Evolutionary conservation across 495 filamentous ascomycete species (phyloP), one percentile per base, ranked within the genome.

Genomic region (Corynascus novoguineensis): DNA sequence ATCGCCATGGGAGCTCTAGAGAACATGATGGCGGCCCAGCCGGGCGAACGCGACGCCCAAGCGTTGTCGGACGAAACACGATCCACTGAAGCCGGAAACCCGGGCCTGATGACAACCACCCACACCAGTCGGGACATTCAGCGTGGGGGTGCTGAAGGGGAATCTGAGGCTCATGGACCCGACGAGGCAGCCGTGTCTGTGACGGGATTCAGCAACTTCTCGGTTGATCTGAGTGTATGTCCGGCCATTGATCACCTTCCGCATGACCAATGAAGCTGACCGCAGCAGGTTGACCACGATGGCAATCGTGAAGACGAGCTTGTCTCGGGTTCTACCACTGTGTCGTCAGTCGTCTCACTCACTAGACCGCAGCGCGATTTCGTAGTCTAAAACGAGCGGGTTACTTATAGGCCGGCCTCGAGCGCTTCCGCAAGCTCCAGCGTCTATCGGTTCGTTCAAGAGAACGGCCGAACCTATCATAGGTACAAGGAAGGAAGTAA

Each of bases 401-500:
- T 41, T 11, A 22, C 19, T 25, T n/a, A 37, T 24, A 42, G 38
- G 1, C 15, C 46, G 47, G 11, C 35, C 1, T 60, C 60, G 19
- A 63, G 27, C 17, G 47, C 52, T 11, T 63, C 60, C 6, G 24
- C 57, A 10, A 47, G 38, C 28, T 56, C 60, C 14, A 63, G 57
- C 27, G n/a, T 60, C 24, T 63, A 63, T 42, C 25, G 60, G 34
- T 63, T 60, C 50, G 59, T 71, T 11, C 47, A 69, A 24, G 68
- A 72, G 49, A 54, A 71, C 34, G 68, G 68, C 28, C 46, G 70
- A 29, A 71, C 68, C 14, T 74, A 66, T 45, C 68, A 74, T 54
- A 55, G 50, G 34, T 72, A 71, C 58, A 69, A 72, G 57, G 48
- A 72, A 57, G 69, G 71, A 22, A 71, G 69, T 73, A 49, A 64